Percentiles rank a stretch among this genome's conserved stretches.
These are phyloP conservation scores for Lanmaoa rubissima DNA, from an alignment of 768 basidiomycete genomes.

Conservation along the genomic window DNA sequence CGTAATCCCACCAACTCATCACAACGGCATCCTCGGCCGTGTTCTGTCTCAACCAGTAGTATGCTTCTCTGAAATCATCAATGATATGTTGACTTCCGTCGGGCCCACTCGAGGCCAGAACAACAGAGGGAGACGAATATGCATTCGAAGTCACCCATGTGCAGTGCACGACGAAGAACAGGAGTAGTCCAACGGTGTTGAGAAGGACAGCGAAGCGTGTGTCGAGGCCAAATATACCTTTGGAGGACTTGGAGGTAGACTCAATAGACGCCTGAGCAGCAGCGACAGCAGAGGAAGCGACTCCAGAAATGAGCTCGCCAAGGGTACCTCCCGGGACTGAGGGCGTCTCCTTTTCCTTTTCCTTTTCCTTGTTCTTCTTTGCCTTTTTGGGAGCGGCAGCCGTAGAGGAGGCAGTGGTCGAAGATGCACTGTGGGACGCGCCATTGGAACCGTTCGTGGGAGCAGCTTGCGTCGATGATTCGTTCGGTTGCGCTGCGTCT, in stretches of 20 bases:
- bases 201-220: slow-evolving; percentile 72
- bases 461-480: slow-evolving; percentile 3
- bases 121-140: slow-evolving; percentile 97
- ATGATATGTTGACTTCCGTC: slow-evolving; percentile 95
- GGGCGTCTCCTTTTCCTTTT: slow-evolving; percentile 52
- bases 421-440: slow-evolving; percentile 18
- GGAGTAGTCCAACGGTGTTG: slow-evolving; percentile 73
- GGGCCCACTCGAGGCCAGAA: slow-evolving; percentile 65
- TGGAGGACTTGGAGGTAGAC: slow-evolving; percentile 21
- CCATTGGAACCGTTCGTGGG: slow-evolving; percentile 11
- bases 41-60: slow-evolving; percentile 98
- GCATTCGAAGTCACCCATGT: slow-evolving; percentile 94
- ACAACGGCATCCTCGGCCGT: slow-evolving; percentile 89
- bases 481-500: slow-evolving; percentile 21
- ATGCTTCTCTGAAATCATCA: slow-evolving; percentile 98
- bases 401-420: slow-evolving; percentile 31
- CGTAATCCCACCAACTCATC: slow-evolving; percentile 99
- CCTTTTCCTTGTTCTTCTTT: slow-evolving; percentile 62
- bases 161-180: slow-evolving; percentile 93
- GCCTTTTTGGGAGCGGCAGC: slow-evolving; percentile 35
- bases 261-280: slow-evolving; percentile 19
- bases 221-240: slow-evolving; percentile 84
- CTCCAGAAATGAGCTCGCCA: slow-evolving; percentile 42
- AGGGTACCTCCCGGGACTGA: slow-evolving; percentile 36
- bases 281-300: slow-evolving; percentile 31